A percentile compares a stretch with the other conserved stretches of the same genome.
Evolutionary conservation across 371 early-diverging fungal genomes (phyloP).

Genomic region (Fennellomyces sp.): DNA sequence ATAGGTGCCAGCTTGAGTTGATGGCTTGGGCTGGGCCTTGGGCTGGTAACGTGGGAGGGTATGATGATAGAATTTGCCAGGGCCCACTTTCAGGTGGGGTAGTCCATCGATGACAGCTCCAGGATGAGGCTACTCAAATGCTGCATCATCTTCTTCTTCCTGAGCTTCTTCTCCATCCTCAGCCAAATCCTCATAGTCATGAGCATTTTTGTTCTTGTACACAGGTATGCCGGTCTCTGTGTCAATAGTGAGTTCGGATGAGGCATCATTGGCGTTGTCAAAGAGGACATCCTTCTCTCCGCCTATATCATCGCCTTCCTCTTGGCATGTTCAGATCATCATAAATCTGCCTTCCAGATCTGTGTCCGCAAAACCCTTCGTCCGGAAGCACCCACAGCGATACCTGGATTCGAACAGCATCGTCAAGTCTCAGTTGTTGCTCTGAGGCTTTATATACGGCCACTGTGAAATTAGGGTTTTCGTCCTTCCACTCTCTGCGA

Average conservation of each 20-base stretch:
- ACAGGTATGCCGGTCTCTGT: slow-evolving; percentile 5
- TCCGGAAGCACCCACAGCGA: no score
- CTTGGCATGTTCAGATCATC: not conserved
- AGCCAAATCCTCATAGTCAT: slow-evolving; percentile 1
- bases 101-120: not conserved
- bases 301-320: slow-evolving; percentile 5
- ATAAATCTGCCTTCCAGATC: no score
- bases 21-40: not conserved
- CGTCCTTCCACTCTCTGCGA: no score
- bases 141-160: not conserved
- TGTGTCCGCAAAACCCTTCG: no score
- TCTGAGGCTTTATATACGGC: no score
- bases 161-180: not conserved
- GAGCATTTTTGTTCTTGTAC: slow-evolving; percentile 6
- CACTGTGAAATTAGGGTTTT: no score
- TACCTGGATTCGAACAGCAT: no score
- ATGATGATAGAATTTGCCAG: not conserved
- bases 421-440: no score
- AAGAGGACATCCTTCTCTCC: not conserved
- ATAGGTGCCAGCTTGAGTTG: not conserved
- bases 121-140: not conserved
- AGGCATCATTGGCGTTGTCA: not conserved
- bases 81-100: not conserved
- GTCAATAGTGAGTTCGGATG: slow-evolving; percentile 1
- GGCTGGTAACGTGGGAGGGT: not conserved